These are phyloP conservation scores for Solanum chiquidenum DNA, from an alignment of 257 asterid genomes.

Conservation along the genomic window DNA sequence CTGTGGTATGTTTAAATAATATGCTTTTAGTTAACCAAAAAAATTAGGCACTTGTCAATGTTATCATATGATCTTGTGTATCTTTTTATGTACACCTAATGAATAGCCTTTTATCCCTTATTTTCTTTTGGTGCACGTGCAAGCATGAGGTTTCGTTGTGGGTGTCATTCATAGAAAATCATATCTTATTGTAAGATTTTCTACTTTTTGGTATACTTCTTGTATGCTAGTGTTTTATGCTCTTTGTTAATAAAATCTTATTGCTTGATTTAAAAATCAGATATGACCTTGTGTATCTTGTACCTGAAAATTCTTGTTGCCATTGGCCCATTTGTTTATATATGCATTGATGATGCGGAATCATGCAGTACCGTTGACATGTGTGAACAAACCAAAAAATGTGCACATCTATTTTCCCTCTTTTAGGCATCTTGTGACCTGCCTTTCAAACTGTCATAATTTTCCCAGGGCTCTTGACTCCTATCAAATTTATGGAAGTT, in stretches of 20 bases:
- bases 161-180: neutral
- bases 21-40: neutral
- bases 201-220: neutral
- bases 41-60: neutral
- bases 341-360: neutral
- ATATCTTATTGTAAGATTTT: neutral
- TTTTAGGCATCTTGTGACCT: neutral
- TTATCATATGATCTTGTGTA: neutral
- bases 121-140: neutral
- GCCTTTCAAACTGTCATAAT: neutral
- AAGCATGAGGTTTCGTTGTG: neutral
- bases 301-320: neutral
- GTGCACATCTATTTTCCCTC: neutral
- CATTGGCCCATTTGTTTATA: neutral
- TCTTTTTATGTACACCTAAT: neutral
- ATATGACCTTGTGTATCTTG: neutral
- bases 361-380: neutral
- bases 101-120: neutral
- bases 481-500: neutral
- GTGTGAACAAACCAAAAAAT: neutral
- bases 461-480: neutral
- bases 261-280: neutral
- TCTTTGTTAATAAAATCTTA: neutral
- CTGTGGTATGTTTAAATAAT: constrained; percentile 38
- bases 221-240: neutral